phyloP scores from a whole-genome alignment of 148 eudicot species.

The Pouteria glomerata region DNA sequence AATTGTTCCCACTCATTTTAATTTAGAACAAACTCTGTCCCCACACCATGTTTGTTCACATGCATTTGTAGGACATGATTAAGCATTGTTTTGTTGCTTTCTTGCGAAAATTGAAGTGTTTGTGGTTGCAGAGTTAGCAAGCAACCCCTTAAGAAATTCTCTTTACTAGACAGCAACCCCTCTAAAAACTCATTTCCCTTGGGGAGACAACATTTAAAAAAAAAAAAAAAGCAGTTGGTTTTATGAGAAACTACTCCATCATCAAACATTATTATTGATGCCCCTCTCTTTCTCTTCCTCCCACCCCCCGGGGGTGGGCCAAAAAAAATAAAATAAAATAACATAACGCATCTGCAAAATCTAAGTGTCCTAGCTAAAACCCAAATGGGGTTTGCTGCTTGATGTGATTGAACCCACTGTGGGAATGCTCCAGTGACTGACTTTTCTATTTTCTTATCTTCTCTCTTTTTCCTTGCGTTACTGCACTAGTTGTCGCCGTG shows the following conservation, averaged over 20 bases:
- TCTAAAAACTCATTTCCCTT: not conserved
- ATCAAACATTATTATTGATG: not conserved
- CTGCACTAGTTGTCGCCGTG: no score
- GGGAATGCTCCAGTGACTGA: no score
- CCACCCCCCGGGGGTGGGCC: no score
- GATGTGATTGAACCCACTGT: no score
- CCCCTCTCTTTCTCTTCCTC: not conserved
- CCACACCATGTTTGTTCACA: constrained; percentile 12
- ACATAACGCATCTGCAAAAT: no score
- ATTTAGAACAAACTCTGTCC: not conserved
- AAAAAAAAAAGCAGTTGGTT: not conserved
- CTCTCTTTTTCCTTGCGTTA: no score
- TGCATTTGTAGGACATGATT: constrained; percentile 3
- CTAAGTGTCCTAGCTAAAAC: no score
- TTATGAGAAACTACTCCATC: not conserved
- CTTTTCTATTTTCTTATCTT: no score
- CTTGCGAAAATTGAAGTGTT: constrained; percentile 1
- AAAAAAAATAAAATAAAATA: no score
- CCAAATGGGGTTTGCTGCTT: no score
- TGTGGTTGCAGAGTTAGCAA: constrained; percentile 5
- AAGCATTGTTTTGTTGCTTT: not conserved
- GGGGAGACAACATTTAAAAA: not conserved
- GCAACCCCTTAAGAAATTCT: constrained; percentile 8
- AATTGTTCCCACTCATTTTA: not conserved
- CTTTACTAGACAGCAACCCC: not conserved